Evolutionary conservation across 1,139 yeast species (phyloP).

Genomic region (Magnusiomyces sp.): DNA sequence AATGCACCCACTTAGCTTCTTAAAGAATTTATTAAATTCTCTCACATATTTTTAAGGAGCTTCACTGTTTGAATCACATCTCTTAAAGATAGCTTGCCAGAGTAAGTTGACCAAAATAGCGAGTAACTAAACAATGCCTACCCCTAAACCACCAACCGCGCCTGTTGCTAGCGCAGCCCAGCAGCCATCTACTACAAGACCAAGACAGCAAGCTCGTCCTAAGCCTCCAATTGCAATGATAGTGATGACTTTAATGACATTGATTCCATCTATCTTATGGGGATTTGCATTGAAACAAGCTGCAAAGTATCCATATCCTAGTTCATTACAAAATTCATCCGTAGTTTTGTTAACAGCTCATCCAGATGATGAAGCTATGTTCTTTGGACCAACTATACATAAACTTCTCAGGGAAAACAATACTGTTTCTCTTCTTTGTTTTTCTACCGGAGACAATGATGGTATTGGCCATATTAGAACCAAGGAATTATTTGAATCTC

Average conservation of each 20-base stretch:
- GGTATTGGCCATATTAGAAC: constrained; percentile 60
- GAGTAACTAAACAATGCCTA: too few species aligned
- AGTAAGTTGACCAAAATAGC: too few species aligned
- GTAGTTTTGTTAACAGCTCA: constrained; percentile 65
- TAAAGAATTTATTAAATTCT: too few species aligned
- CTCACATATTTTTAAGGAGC: too few species aligned
- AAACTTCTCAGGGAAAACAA: constrained; percentile 40
- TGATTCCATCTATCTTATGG: constrained; percentile 4
- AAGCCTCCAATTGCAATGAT: too few species aligned
- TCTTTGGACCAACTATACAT: constrained; percentile 73
- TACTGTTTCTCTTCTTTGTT: constrained; percentile 52
- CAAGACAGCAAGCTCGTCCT: too few species aligned
- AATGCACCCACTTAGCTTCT: too few species aligned
- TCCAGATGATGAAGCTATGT: constrained; percentile 99
- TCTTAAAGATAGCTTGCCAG: too few species aligned
- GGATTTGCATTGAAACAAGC: not conserved
- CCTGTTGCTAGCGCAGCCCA: too few species aligned
- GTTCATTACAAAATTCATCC: constrained; percentile 14
- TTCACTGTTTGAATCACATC: too few species aligned
- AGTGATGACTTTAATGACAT: not conserved
- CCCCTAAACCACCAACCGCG: too few species aligned
- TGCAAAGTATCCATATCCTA: not conserved
- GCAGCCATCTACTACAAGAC: too few species aligned
- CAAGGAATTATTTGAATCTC: constrained; percentile 51
- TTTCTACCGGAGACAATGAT: constrained; percentile 70